Percentiles rank a stretch among this genome's conserved stretches.
Conservation (phyloP, 371 early-diverging fungal species). For the Mucor velutinosus region DNA sequence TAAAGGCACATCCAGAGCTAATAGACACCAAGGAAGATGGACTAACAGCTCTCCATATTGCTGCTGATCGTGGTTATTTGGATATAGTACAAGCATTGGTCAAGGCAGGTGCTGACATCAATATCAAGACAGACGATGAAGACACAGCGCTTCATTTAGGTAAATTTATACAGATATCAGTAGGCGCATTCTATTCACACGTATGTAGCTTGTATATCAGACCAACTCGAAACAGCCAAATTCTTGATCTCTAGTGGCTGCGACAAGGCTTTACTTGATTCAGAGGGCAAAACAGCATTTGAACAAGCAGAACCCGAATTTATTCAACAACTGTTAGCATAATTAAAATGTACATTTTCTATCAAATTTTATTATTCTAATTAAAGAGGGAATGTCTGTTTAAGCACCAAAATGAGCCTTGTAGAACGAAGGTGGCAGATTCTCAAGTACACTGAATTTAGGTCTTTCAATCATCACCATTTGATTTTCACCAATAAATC, state of each 20-base stretch:
- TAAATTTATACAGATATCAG: slow-evolving; percentile 7
- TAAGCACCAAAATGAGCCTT: slow-evolving; percentile 77
- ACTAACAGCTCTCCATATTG: slow-evolving; percentile 46
- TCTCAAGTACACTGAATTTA: slow-evolving; percentile 73
- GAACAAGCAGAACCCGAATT: slow-evolving; percentile 36
- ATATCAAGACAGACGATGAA: slow-evolving; percentile 34
- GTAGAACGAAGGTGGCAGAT: slow-evolving; percentile 82
- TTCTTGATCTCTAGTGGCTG: slow-evolving; percentile 30
- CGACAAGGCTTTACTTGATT: slow-evolving; percentile 26
- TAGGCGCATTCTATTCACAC: not conserved
- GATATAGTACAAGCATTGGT: slow-evolving; percentile 31
- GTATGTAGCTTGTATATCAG: slow-evolving; percentile 43
- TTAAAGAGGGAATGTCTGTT: not conserved
- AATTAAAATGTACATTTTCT: slow-evolving; percentile 8
- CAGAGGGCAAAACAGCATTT: slow-evolving; percentile 41
- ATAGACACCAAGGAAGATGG: slow-evolving; percentile 37
- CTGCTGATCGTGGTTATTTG: slow-evolving; percentile 45
- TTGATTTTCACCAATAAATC: slow-evolving; percentile 69
- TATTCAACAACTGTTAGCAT: slow-evolving; percentile 1
- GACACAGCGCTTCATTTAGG: slow-evolving; percentile 53
- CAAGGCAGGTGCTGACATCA: slow-evolving; percentile 42
- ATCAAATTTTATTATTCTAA: slow-evolving; percentile 8
- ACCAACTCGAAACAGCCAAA: slow-evolving; percentile 37
- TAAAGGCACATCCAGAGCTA: slow-evolving; percentile 5
- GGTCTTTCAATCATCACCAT: slow-evolving; percentile 88